These are phyloP conservation scores for Fusarium temperatum DNA, from an alignment of 2,329 filamentous ascomycete species.

Conservation along the genomic window DNA sequence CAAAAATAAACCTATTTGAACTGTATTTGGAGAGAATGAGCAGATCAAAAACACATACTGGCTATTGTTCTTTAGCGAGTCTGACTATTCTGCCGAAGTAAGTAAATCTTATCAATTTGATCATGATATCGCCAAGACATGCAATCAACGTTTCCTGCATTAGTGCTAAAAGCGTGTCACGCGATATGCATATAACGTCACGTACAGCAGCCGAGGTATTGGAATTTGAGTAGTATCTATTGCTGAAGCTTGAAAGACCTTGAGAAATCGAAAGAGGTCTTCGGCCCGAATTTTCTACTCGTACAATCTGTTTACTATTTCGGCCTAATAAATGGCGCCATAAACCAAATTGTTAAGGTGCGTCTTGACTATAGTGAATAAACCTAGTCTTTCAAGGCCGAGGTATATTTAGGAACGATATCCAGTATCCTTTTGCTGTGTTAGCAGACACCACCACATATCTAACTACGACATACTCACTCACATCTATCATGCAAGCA, in stretches of 20 bases:
- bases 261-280: neutral
- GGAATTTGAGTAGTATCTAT: neutral
- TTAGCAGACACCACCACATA: neutral
- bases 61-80: neutral
- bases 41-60: neutral
- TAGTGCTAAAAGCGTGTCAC: neutral
- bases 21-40: neutral
- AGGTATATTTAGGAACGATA: neutral
- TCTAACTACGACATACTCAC: neutral
- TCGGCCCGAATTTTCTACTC: neutral
- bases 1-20: neutral
- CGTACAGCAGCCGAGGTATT: neutral
- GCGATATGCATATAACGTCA: neutral
- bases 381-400: neutral
- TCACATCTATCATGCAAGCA: neutral
- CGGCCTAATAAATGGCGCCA: neutral
- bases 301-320: neutral
- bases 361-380: neutral
- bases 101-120: neutral
- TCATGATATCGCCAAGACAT: neutral
- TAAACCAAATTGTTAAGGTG: neutral
- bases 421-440: neutral
- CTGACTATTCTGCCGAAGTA: neutral
- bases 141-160: neutral
- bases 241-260: neutral